Conservation (phyloP, 306 rosid species). For the Rosa lucieae region DNA sequence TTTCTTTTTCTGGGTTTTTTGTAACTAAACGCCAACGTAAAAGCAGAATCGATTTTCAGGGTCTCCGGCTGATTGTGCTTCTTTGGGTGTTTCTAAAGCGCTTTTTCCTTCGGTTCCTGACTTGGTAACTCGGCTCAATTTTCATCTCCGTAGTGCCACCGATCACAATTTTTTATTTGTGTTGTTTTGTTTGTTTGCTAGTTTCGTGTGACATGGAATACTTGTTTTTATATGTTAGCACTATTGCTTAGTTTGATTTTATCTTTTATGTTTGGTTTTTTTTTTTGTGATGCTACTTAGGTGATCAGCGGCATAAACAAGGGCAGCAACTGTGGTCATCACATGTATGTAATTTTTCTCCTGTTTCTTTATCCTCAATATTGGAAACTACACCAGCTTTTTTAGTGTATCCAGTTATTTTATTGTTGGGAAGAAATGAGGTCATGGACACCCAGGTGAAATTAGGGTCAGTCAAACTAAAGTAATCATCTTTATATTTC, state of each 20-base stretch:
- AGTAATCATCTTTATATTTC: not conserved
- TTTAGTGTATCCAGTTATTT: not conserved
- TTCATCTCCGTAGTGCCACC: no score
- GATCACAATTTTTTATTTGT: not conserved
- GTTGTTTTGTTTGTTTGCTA: not conserved
- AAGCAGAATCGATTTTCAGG: conserved; percentile 44
- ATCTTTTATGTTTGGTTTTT: not conserved
- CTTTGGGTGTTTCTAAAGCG: conserved; percentile 74
- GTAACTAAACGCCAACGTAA: not conserved
- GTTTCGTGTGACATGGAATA: not conserved
- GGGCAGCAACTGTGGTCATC: conserved; percentile 95
- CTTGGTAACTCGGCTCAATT: conserved; percentile 38
- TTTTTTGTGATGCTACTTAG: conserved; percentile 37
- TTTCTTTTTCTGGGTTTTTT: not conserved
- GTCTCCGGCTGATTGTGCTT: conserved; percentile 89
- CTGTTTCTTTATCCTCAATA: not conserved
- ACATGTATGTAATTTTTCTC: conserved; percentile 50
- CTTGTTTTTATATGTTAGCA: not conserved
- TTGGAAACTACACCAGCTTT: not conserved
- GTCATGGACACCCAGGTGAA: not conserved
- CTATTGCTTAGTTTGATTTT: not conserved
- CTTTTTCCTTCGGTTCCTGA: conserved; percentile 72
- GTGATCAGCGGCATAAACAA: conserved; percentile 93
- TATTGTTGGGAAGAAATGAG: not conserved
- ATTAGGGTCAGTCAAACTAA: not conserved